Conservation (phyloP, 1,139 yeast genomes). For the Debaryomyces nepalensis region DNA sequence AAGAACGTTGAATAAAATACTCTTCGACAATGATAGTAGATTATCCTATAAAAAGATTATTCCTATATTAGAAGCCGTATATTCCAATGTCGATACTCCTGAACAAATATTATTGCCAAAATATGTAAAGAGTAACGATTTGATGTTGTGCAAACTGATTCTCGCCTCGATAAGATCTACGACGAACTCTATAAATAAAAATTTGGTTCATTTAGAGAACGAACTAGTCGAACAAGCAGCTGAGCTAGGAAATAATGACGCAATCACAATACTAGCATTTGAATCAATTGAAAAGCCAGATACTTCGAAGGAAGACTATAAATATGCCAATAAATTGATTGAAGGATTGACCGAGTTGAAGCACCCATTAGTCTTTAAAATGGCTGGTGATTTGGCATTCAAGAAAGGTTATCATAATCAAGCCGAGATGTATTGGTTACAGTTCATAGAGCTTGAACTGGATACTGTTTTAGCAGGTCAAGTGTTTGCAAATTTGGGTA, state of each 20-base stretch:
- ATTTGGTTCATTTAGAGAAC: conserved; percentile 65
- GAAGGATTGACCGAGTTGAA: conserved; percentile 59
- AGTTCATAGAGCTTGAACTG: conserved; percentile 58
- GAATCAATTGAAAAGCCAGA: conserved; percentile 50
- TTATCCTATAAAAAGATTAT: conserved; percentile 56
- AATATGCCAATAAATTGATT: conserved; percentile 67
- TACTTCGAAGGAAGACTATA: conserved; percentile 55
- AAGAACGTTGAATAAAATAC: conserved; percentile 57
- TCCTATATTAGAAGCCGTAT: conserved; percentile 56
- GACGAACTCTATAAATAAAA: conserved; percentile 60
- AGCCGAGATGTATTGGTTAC: conserved; percentile 62
- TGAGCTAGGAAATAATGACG: conserved; percentile 80
- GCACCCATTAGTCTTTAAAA: conserved; percentile 73
- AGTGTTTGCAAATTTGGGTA: conserved; percentile 72
- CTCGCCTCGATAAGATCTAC: conserved; percentile 64
- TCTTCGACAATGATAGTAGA: conserved; percentile 69
- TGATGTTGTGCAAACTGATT: conserved; percentile 70
- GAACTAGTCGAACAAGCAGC: conserved; percentile 81
- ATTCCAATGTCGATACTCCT: conserved; percentile 47
- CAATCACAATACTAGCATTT: conserved; percentile 72
- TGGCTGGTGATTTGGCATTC: conserved; percentile 74
- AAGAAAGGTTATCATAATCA: conserved; percentile 47
- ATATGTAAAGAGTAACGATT: conserved; percentile 55
- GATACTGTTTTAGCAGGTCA: conserved; percentile 71
- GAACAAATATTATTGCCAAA: conserved; percentile 42